phyloP scores from a whole-genome alignment of 192 early-diverging fungal species.

The Coemansia sp. region DNA sequence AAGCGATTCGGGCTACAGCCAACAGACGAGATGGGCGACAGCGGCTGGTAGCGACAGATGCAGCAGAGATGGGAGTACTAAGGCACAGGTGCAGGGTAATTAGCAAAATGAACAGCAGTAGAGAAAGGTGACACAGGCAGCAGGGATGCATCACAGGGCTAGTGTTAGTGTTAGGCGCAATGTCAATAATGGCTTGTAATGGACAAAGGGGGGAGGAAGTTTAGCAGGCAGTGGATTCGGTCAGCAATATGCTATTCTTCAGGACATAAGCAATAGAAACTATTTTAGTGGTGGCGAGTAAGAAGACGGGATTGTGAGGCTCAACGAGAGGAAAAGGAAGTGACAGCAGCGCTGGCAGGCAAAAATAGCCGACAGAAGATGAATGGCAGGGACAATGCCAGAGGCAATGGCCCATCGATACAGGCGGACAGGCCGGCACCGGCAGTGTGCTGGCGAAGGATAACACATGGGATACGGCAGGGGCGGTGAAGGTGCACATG shows the following conservation, averaged over 20 bases:
- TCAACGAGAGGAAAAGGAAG: background rate
- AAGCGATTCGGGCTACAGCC: too few relatives aligned
- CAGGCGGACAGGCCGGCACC: constrained; percentile 8
- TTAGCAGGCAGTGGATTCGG: constrained; percentile 1
- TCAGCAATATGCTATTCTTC: constrained; percentile 8
- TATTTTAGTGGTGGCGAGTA: background rate
- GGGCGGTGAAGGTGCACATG: background rate
- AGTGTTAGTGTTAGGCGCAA: background rate
- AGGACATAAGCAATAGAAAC: background rate
- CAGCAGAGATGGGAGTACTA: background rate
- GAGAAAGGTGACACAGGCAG: background rate
- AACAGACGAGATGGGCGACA: too few relatives aligned
- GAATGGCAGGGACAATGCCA: constrained; percentile 23
- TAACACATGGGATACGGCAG: background rate
- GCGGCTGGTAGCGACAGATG: too few relatives aligned
- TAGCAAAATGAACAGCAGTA: constrained; percentile 2
- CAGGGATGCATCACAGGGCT: background rate
- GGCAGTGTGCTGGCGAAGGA: background rate
- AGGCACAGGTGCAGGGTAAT: background rate
- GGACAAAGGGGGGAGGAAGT: constrained; percentile 1
- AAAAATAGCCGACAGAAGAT: constrained; percentile 13
- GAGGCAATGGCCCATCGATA: constrained; percentile 36
- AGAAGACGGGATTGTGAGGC: constrained; percentile 7
- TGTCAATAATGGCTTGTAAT: constrained; percentile 8
- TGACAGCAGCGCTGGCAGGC: background rate